These are phyloP conservation scores for Cinchona pubescens DNA, from an alignment of 257 asterid genomes.

Conservation along the genomic window DNA sequence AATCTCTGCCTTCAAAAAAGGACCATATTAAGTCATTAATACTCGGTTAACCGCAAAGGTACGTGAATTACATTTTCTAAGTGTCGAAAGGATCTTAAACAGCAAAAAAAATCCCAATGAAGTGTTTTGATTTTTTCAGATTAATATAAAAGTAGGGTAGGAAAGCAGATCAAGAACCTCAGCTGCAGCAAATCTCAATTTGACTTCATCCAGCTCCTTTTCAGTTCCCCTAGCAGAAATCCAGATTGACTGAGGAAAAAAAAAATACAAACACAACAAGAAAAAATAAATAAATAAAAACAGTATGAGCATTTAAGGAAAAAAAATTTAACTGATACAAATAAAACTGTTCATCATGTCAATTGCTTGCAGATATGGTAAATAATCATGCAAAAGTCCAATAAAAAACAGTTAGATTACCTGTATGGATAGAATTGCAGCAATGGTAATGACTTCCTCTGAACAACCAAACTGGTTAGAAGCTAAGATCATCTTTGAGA, in stretches of 20 bases:
- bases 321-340: background rate
- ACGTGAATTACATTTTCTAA: background rate
- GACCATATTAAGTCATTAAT: background rate
- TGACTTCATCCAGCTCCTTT: conserved; percentile 87
- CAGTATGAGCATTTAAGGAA: conserved; percentile 1
- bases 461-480: conserved; percentile 80
- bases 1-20: background rate
- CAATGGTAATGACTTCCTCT: conserved; percentile 83
- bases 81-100: background rate
- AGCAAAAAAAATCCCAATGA: background rate
- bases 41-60: background rate
- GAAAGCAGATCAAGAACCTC: conserved; percentile 53
- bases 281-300: background rate
- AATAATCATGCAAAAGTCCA: background rate
- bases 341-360: background rate
- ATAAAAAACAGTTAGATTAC: conserved; percentile 30
- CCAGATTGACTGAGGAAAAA: conserved; percentile 77
- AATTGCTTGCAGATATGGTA: background rate
- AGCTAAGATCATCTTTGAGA: conserved; percentile 86
- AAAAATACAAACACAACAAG: background rate
- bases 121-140: background rate
- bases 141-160: background rate
- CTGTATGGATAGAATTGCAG: conserved; percentile 92
- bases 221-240: conserved; percentile 67
- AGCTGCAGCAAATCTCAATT: conserved; percentile 90